These are phyloP conservation scores for Wickerhamomyces xylosicus DNA, from an alignment of 805 yeast genomes.

Conservation along the genomic window DNA sequence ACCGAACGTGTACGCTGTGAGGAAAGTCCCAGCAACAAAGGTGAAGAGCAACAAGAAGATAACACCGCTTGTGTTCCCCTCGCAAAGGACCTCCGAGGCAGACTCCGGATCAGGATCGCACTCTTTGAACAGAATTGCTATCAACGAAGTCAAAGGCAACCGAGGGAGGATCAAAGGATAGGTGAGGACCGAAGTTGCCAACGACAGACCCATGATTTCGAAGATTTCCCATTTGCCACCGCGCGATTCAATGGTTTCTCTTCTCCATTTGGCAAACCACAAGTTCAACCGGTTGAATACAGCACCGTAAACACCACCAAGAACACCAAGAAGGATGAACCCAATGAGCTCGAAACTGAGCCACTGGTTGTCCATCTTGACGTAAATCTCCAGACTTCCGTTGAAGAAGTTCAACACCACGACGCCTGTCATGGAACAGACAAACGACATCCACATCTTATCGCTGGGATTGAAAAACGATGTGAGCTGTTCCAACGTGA, in stretches of 20 bases:
- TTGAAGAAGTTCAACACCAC: slow-evolving; percentile 42
- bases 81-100: slow-evolving; percentile 20
- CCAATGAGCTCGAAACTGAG: slow-evolving; percentile 60
- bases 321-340: slow-evolving; percentile 55
- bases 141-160: slow-evolving; percentile 42
- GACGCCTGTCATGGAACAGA: slow-evolving; percentile 66
- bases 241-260: slow-evolving; percentile 10
- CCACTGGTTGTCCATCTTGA: slow-evolving; percentile 69
- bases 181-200: slow-evolving; percentile 42
- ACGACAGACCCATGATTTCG: slow-evolving; percentile 39
- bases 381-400: slow-evolving; percentile 43
- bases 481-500: slow-evolving; percentile 60
- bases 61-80: slow-evolving; percentile 4
- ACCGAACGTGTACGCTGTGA: slow-evolving; percentile 66
- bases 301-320: slow-evolving; percentile 63
- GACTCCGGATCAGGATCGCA: slow-evolving; percentile 29
- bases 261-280: slow-evolving; percentile 27
- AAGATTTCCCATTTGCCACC: slow-evolving; percentile 25
- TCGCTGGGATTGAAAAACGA: slow-evolving; percentile 52
- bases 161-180: slow-evolving; percentile 47
- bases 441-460: slow-evolving; percentile 77
- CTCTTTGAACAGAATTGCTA: slow-evolving; percentile 60
- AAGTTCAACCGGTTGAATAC: slow-evolving; percentile 39
- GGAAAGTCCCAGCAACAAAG: slow-evolving; percentile 38
- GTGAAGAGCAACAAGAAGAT: slow-evolving; percentile 9